Conservation (phyloP, 78 protist species). For the Dictyostelium firmibasis region DNA sequence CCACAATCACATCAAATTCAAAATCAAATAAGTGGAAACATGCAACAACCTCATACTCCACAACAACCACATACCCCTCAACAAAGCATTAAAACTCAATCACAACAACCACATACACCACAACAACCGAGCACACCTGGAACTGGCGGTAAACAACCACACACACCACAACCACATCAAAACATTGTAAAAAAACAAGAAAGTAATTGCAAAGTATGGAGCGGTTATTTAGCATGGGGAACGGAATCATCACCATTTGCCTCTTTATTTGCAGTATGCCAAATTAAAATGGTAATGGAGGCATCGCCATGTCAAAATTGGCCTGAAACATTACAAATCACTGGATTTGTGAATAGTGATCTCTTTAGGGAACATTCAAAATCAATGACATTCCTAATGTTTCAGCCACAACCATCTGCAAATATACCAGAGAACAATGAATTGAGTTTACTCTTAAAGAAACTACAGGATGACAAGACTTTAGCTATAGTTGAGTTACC, state of each 20-base stretch:
- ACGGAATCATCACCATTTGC: background rate
- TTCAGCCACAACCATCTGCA: background rate
- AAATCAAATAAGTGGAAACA: too few species aligned
- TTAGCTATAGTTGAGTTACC: constrained; percentile 33
- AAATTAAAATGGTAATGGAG: background rate
- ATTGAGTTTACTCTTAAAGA: background rate
- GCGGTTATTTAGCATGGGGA: constrained; percentile 2
- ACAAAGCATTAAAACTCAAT: too few species aligned
- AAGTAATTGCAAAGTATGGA: background rate
- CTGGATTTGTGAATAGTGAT: background rate
- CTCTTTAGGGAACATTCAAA: background rate
- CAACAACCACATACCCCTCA: background rate
- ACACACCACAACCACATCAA: background rate
- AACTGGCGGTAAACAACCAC: background rate
- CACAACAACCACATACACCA: background rate
- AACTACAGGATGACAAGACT: constrained; percentile 24
- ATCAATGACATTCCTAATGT: background rate
- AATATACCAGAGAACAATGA: background rate
- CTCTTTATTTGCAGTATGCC: background rate
- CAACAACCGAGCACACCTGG: background rate
- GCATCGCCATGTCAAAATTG: constrained; percentile 9
- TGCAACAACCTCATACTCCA: background rate
- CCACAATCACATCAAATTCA: background rate
- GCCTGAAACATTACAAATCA: constrained; percentile 45
- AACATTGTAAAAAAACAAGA: background rate